phyloP scores from a whole-genome alignment of 306 rosid species.

The Corylus americana region DNA sequence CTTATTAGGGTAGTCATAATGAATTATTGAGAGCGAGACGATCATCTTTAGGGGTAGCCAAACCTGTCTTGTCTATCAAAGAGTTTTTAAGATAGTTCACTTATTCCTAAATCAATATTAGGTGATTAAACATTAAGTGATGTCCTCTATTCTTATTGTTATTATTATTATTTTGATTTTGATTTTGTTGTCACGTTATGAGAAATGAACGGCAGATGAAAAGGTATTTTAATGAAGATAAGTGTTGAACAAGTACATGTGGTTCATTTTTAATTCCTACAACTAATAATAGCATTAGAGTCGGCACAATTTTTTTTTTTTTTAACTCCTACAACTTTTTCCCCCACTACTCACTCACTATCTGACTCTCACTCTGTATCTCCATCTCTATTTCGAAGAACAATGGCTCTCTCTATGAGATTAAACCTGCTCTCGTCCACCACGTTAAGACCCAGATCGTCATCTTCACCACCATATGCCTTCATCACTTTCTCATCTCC shows the following conservation, averaged over 20 bases:
- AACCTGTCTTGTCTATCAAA: too few relatives aligned
- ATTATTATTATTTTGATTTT: too few relatives aligned
- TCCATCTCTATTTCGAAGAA: neutral
- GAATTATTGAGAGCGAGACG: too few relatives aligned
- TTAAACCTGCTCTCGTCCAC: constrained; percentile 39
- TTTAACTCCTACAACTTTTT: neutral
- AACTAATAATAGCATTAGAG: neutral
- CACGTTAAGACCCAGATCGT: constrained; percentile 35
- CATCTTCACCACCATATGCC: constrained; percentile 27
- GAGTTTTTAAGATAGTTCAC: too few relatives aligned
- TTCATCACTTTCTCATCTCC: constrained; percentile 25
- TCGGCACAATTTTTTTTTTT: neutral
- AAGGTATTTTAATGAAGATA: constrained; percentile 17
- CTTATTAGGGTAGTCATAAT: too few relatives aligned
- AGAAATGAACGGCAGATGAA: too few relatives aligned
- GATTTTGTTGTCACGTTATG: too few relatives aligned
- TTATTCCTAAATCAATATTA: too few relatives aligned
- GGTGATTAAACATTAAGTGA: too few relatives aligned
- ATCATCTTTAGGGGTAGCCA: too few relatives aligned
- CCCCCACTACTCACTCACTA: neutral
- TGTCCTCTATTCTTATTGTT: too few relatives aligned
- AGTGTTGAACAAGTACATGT: constrained; percentile 37
- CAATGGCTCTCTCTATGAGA: constrained; percentile 52
- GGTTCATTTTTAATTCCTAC: constrained; percentile 8
- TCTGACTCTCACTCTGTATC: neutral